phyloP scores from a whole-genome alignment of 441 rosid species.

The Erysimum cheiri region DNA sequence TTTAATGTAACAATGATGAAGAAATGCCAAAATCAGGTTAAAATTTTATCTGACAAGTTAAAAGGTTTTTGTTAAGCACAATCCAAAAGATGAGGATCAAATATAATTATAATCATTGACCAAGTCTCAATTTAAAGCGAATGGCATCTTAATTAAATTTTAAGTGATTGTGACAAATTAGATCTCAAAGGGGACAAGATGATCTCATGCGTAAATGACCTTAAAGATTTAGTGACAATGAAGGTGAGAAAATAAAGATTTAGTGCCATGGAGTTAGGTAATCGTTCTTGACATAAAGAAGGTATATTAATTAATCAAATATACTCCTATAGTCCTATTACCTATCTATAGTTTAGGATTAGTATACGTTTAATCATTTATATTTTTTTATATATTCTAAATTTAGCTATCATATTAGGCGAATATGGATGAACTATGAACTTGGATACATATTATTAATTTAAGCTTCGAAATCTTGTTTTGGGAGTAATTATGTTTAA shows the following conservation, averaged over 20 bases:
- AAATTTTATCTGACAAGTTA: not conserved
- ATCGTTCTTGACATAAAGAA: constrained; percentile 18
- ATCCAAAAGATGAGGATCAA: constrained; percentile 29
- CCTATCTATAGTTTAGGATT: not conserved
- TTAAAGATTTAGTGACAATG: constrained; percentile 31
- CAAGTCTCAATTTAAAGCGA: constrained; percentile 19
- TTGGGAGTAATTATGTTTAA: not conserved
- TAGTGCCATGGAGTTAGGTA: constrained; percentile 37
- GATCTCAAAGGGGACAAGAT: constrained; percentile 41
- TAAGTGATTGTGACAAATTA: constrained; percentile 37
- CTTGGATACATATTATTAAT: not conserved
- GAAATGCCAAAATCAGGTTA: constrained; percentile 1
- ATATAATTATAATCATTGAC: constrained; percentile 26
- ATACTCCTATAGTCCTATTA: not conserved
- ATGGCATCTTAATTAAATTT: constrained; percentile 23
- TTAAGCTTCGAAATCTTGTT: not conserved
- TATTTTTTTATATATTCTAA: not conserved
- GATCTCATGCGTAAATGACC: constrained; percentile 38
- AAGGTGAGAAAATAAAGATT: constrained; percentile 8
- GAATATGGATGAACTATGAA: not conserved
- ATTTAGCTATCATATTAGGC: not conserved
- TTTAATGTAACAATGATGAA: not conserved
- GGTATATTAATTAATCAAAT: not conserved
- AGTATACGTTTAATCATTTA: not conserved
- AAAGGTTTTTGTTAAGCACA: not conserved